phyloP scores from a whole-genome alignment of 2,329 filamentous ascomycete genomes.

The Neofusicoccum ribis region DNA sequence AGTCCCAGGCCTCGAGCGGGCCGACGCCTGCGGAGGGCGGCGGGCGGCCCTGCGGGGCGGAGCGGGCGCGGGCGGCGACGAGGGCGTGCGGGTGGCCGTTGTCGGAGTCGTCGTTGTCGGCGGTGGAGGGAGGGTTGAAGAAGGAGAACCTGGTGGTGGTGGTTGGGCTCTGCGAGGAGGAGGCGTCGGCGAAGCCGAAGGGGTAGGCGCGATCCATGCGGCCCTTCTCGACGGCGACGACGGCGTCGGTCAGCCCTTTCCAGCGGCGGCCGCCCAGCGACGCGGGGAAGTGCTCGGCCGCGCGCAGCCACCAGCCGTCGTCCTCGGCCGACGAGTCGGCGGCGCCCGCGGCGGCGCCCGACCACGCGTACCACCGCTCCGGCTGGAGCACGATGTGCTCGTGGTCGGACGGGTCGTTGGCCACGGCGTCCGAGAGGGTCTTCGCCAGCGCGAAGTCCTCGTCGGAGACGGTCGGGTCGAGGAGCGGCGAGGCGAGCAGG shows the following conservation, averaged over 20 bases:
- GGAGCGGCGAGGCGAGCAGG: conserved; percentile 26
- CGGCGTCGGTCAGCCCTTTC: conserved; percentile 24
- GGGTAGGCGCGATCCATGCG: neutral
- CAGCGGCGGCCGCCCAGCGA: conserved; percentile 25
- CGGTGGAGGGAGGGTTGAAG: too few relatives aligned
- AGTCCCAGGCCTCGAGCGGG: too few relatives aligned
- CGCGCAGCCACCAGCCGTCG: neutral
- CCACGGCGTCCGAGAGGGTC: conserved; percentile 20
- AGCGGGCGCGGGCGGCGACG: neutral
- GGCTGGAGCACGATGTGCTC: conserved; percentile 9
- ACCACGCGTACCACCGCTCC: conserved; percentile 11
- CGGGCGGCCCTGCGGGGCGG: neutral
- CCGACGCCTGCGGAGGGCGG: too few relatives aligned
- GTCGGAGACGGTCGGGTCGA: conserved; percentile 30
- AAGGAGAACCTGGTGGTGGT: neutral
- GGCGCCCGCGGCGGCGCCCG: conserved; percentile 20
- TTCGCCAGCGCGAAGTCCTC: conserved; percentile 44
- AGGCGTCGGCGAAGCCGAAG: neutral
- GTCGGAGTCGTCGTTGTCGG: too few relatives aligned
- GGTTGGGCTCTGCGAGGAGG: too few relatives aligned
- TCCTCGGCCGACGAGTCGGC: conserved; percentile 7
- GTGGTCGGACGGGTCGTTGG: neutral
- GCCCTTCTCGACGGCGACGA: conserved; percentile 18
- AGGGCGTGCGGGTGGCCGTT: neutral
- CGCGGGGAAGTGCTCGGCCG: conserved; percentile 26